phyloP scores from a whole-genome alignment of 2,329 filamentous ascomycete species.

The Talaromyces pinophilus region DNA sequence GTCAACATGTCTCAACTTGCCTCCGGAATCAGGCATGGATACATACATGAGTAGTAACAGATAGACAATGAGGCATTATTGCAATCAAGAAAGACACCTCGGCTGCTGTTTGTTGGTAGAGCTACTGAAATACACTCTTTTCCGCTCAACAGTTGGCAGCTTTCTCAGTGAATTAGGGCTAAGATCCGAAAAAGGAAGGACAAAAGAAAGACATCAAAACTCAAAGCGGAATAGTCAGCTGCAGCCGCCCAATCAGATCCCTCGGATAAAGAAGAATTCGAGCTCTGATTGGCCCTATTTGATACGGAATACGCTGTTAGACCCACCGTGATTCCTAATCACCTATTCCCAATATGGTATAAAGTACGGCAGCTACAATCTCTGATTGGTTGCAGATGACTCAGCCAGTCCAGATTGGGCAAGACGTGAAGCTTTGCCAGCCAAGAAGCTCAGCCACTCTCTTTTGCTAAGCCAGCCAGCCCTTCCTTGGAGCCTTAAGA shows the following conservation, averaged over 20 bases:
- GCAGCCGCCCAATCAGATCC: background rate
- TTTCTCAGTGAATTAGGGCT: background rate
- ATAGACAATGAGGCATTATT: background rate
- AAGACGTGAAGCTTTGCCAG: background rate
- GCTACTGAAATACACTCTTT: background rate
- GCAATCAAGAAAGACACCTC: too few species aligned
- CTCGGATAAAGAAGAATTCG: background rate
- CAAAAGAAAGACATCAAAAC: background rate
- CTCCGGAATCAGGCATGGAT: background rate
- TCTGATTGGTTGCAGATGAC: background rate
- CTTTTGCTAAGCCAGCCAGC: constrained; percentile 1
- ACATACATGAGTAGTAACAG: background rate
- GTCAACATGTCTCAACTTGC: constrained; percentile 4
- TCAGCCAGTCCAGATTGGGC: background rate
- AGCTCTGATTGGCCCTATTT: background rate
- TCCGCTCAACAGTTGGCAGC: background rate
- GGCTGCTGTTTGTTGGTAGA: background rate
- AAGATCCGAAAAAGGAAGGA: background rate
- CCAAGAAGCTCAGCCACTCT: constrained; percentile 13
- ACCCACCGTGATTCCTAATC: background rate
- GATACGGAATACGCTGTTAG: background rate
- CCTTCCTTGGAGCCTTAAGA: background rate
- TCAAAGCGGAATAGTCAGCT: background rate
- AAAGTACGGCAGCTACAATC: too few species aligned
- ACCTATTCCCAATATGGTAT: background rate